These are phyloP conservation scores for Pterulicium gracile DNA, from an alignment of 1,284 basidiomycete species.

Conservation along the genomic window DNA sequence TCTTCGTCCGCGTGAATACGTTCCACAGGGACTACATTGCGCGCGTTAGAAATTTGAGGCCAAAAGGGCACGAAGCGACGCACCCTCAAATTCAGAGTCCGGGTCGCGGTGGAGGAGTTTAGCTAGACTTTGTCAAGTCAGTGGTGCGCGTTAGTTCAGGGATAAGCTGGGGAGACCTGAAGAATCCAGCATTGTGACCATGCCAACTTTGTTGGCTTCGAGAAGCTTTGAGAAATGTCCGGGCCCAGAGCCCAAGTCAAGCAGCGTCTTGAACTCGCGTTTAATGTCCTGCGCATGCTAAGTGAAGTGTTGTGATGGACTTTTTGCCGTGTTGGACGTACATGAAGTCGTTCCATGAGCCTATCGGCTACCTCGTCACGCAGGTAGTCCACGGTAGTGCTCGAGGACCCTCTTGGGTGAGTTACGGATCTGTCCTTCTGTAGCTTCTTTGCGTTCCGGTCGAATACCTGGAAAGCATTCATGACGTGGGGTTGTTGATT, in stretches of 20 bases:
- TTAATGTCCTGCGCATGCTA: conserved; percentile 71
- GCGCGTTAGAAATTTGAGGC: conserved; percentile 2
- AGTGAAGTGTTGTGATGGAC: conserved; percentile 4
- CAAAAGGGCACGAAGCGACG: conserved; percentile 11
- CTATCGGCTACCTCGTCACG: conserved; percentile 85
- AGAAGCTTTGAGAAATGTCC: conserved; percentile 86
- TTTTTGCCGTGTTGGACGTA: conserved; percentile 13
- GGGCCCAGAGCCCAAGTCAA: conserved; percentile 92
- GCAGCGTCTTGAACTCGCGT: conserved; percentile 66
- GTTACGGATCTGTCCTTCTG: conserved; percentile 75
- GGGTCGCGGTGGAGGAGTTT: conserved; percentile 62
- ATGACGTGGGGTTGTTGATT: neutral
- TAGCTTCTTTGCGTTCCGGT: conserved; percentile 70
- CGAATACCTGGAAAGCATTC: conserved; percentile 71
- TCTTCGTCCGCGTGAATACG: conserved; percentile 76
- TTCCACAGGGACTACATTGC: conserved; percentile 51
- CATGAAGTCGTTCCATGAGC: conserved; percentile 83
- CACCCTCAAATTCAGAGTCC: conserved; percentile 69
- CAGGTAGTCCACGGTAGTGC: conserved; percentile 85
- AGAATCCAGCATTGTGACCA: conserved; percentile 82
- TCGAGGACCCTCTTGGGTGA: conserved; percentile 46
- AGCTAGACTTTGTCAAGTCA: conserved; percentile 26
- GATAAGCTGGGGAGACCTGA: conserved; percentile 46
- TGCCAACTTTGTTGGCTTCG: conserved; percentile 60
- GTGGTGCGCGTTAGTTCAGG: too few relatives aligned